Base-by-base conservation (phyloP, 768 basidiomycete genomes). In the Trametes sanguinea region DNA sequence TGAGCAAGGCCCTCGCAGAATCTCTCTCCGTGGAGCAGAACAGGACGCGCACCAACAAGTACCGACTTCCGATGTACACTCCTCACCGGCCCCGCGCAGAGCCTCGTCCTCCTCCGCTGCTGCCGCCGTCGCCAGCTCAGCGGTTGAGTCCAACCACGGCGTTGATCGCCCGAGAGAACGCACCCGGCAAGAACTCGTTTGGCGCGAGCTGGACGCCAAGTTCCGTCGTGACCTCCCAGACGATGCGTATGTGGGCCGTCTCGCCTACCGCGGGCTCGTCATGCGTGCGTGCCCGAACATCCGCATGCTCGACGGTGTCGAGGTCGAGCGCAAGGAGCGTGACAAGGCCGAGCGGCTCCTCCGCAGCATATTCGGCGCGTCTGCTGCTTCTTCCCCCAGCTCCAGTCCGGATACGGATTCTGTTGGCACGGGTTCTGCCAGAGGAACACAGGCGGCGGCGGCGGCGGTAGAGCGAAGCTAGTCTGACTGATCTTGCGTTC, bases 181-280 rank as follows among this genome's bases (percentile, higher is more conserved):
- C 22, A 51, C 57, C 53, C 60, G 51, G 29, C 50, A 63, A n/a
- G 65, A 65, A 40, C 59, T 64, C 10, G 32, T 46, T 33, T 97
- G 94, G 93, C 79, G 85, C 67, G 87, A 87, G 66, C 77, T 92
- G 73, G 96, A 98, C 75, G 77, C 79, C 14, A 88, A 89, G 71
- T 98, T 95, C 81, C 86, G 95, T 17, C 87, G 90, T 71, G 88
- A 91, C 65, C 81, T 99, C 51, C 95, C 96, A 51, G 92, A 98
- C 76, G 88, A 84, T 52, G 84, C 83, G 73, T 98, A 98, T 73
- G 84, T 90, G 51, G 91, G 90, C 27, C 85, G 96, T 43, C 80
- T 95, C 35, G 90, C 86, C 47, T 98, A 98, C 76, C 88, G 96
- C 47, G 94, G 94, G 43, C 78, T 95, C 58, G 79, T 96, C 50